Percentiles rank a stretch among this genome's conserved stretches.
Evolutionary conservation across 495 filamentous ascomycete species (phyloP).

Genomic region (Penicillium daleae): DNA sequence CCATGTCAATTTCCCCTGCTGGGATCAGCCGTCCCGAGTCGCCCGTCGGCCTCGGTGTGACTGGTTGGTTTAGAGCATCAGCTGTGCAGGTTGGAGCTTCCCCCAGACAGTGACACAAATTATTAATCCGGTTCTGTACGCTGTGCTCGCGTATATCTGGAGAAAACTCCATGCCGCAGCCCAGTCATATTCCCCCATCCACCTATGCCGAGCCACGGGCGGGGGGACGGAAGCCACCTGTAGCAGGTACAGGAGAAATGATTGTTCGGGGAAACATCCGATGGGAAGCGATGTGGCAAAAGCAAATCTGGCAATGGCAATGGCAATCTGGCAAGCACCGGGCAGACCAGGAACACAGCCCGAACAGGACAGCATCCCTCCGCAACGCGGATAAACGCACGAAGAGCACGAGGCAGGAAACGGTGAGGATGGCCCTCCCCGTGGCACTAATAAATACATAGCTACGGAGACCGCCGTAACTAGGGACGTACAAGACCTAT

Average conservation of each 20-base stretch:
- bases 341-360: conserved; percentile 12
- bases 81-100: not conserved
- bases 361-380: too few species aligned
- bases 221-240: not conserved
- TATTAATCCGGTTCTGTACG: not conserved
- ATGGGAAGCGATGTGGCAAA: conserved; percentile 2
- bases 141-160: not conserved
- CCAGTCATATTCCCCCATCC: not conserved
- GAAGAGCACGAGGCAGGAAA: not conserved
- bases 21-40: conserved; percentile 1
- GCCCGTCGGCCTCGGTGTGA: conserved; percentile 3
- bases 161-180: not conserved
- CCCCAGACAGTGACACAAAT: not conserved
- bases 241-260: too few species aligned
- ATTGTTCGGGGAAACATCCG: not conserved
- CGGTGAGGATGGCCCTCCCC: not conserved
- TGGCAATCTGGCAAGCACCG: not conserved
- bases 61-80: not conserved
- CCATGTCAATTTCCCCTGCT: not conserved
- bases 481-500: not conserved
- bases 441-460: too few species aligned
- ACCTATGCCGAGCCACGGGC: not conserved
- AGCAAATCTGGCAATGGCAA: not conserved
- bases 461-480: conserved; percentile 22
- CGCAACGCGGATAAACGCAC: not conserved